Percentiles rank a stretch among this genome's conserved stretches.
Conservation (phyloP, 2,329 filamentous ascomycete species). For the Mollisia scopiformis region DNA sequence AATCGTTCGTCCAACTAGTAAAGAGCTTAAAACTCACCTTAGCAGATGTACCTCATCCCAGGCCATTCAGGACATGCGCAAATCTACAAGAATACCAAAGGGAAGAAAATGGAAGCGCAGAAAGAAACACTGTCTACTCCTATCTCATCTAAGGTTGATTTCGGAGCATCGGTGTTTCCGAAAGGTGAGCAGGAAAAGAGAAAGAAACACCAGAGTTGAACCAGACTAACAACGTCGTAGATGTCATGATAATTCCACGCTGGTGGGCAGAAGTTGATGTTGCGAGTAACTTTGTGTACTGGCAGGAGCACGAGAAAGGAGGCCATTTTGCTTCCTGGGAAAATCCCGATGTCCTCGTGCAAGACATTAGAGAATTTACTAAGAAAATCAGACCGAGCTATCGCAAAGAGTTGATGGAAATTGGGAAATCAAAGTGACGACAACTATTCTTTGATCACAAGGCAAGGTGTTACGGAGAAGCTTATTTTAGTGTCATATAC, state of each 20-base stretch:
- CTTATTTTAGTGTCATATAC: too few relatives aligned
- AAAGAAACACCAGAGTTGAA: too few relatives aligned
- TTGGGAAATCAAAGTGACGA: constrained; percentile 13
- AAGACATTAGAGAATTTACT: constrained; percentile 47
- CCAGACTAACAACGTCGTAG: constrained; percentile 4
- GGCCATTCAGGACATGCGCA: constrained; percentile 22
- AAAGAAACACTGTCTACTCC: background rate
- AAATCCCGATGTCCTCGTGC: constrained; percentile 52
- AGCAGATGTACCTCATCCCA: constrained; percentile 25
- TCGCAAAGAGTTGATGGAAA: constrained; percentile 34
- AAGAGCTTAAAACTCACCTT: background rate
- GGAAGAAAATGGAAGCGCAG: constrained; percentile 3
- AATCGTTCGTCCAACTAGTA: background rate
- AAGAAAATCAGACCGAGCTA: constrained; percentile 55
- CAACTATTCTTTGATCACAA: too few relatives aligned
- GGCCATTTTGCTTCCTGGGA: constrained; percentile 63
- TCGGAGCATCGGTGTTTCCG: constrained; percentile 29
- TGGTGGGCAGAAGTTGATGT: constrained; percentile 54
- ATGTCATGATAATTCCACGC: constrained; percentile 38
- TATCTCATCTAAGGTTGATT: constrained; percentile 21
- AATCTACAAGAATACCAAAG: constrained; percentile 28
- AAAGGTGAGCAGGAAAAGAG: constrained; percentile 12
- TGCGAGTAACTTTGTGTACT: constrained; percentile 61
- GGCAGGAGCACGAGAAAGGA: constrained; percentile 40
- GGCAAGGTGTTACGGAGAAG: too few relatives aligned